Evolutionary conservation across 345 rosid species (phyloP), one percentile per base, ranked within the genome.

Genomic region (Carallia pectinifolia): DNA sequence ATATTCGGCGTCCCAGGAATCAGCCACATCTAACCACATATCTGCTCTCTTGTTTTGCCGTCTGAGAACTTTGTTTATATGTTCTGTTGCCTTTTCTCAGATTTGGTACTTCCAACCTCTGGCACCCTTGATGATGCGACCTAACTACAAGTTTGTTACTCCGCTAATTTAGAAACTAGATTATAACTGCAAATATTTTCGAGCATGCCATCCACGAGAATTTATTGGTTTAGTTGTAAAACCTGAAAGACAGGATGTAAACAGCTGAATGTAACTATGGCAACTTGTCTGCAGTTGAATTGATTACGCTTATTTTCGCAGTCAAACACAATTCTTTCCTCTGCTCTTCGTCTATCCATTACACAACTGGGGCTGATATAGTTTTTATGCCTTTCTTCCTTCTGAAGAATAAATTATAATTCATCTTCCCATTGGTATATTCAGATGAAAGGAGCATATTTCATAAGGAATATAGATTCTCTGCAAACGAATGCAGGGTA

Each of bases 41-140:
- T 58, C 69, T 68, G 58, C 27, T 58, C 55, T 52, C 68, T n/a
- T 71, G 53, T 31, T 13, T 67, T 39, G 2, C 23, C 0, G 16
- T 34, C 63, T n/a, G 0, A 30, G 58, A 56, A 59, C 53, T 62
- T 70, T 77, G 80, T 73, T 60, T 58, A 80, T 80, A 76, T 13
- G 44, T 37, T 70, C 58, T 63, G 65, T 40, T 61, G 54, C 47
- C 33, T 60, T 61, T 19, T 33, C 23, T 68, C 37, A 47, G 66
- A 68, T 64, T 79, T 76, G 75, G 74, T 69, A 55, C 76, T 71
- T 59, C 70, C 77, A 62, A 60, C 73, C 59, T 34, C 37, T 58
- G 63, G 53, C 66, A 54, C 15, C 15, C 3, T 44, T 58, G 64
- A 52, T 60, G 48, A 66, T 69, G 73, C 62, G 30, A 38, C 50